Conservation (phyloP, 805 yeast genomes). For the Metschnikowia arizonensis region DNA sequence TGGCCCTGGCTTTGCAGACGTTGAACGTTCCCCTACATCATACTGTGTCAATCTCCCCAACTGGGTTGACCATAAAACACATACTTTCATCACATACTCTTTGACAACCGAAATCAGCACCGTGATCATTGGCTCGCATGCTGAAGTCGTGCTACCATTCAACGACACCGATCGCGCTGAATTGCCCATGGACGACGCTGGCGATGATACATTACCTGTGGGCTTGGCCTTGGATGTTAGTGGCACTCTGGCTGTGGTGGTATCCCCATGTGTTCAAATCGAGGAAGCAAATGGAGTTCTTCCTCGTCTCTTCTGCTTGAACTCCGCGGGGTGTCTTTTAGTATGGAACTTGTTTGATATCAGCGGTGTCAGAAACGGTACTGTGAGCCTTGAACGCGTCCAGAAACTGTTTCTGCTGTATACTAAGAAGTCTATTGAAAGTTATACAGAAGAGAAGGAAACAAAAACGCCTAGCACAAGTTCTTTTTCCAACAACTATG, state of each 20-base stretch:
- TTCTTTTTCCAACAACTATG: background rate
- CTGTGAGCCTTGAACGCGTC: conserved; percentile 10
- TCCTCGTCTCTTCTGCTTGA: conserved; percentile 62
- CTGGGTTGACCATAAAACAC: conserved; percentile 34
- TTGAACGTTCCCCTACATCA: conserved; percentile 43
- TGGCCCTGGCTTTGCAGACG: conserved; percentile 51
- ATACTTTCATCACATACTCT: conserved; percentile 52
- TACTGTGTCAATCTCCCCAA: conserved; percentile 39
- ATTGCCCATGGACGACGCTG: conserved; percentile 65
- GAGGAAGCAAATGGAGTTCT: conserved; percentile 52
- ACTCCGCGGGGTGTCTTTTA: conserved; percentile 57
- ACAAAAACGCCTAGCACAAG: too few relatives aligned
- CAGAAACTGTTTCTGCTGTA: background rate
- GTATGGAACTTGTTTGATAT: conserved; percentile 64
- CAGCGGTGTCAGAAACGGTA: conserved; percentile 41
- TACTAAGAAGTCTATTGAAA: background rate
- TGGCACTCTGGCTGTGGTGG: conserved; percentile 35
- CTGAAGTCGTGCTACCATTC: conserved; percentile 38
- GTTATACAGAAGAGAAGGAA: too few relatives aligned
- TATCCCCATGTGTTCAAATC: conserved; percentile 54
- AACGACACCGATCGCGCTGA: conserved; percentile 73
- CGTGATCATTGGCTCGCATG: conserved; percentile 16
- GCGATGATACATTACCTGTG: conserved; percentile 65
- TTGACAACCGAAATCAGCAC: conserved; percentile 61
- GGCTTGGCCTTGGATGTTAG: conserved; percentile 65